Conservation (phyloP, 257 asterid genomes). For the Anisodus acutangulus region DNA sequence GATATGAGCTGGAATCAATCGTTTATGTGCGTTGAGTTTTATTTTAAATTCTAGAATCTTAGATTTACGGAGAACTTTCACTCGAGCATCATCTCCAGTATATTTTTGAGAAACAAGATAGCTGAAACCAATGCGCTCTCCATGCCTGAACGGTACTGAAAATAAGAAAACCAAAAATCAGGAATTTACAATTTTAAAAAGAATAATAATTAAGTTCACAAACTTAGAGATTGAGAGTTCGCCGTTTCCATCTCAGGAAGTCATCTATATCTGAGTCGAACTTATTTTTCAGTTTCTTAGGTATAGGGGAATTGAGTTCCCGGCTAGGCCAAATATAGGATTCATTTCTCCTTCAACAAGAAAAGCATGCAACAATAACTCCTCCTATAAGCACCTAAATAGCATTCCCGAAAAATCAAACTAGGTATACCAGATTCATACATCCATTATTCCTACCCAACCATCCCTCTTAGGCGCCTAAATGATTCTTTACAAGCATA, state of each 20-base stretch:
- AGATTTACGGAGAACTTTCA: constrained; percentile 41
- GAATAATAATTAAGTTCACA: neutral
- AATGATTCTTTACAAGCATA: neutral
- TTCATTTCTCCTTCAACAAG: constrained; percentile 6
- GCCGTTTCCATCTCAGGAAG: constrained; percentile 1
- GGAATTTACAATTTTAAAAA: constrained; percentile 1
- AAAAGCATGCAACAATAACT: neutral
- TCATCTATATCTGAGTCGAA: neutral
- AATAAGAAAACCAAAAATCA: neutral
- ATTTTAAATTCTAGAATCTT: constrained; percentile 31
- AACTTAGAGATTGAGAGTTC: neutral
- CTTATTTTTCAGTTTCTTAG: neutral
- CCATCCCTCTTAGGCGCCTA: constrained; percentile 14
- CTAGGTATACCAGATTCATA: neutral
- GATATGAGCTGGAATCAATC: constrained; percentile 36
- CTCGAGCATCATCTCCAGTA: constrained; percentile 37
- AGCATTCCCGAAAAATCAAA: neutral
- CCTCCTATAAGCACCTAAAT: neutral
- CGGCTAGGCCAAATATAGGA: neutral
- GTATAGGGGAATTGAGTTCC: neutral
- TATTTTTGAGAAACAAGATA: constrained; percentile 41
- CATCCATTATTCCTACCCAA: constrained; percentile 12
- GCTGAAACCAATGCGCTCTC: constrained; percentile 43
- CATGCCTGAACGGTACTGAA: constrained; percentile 40
- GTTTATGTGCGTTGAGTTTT: constrained; percentile 34